Evolutionary conservation across 768 basidiomycete species (phyloP).

Genomic region (Macrolepiota dolichaula): DNA sequence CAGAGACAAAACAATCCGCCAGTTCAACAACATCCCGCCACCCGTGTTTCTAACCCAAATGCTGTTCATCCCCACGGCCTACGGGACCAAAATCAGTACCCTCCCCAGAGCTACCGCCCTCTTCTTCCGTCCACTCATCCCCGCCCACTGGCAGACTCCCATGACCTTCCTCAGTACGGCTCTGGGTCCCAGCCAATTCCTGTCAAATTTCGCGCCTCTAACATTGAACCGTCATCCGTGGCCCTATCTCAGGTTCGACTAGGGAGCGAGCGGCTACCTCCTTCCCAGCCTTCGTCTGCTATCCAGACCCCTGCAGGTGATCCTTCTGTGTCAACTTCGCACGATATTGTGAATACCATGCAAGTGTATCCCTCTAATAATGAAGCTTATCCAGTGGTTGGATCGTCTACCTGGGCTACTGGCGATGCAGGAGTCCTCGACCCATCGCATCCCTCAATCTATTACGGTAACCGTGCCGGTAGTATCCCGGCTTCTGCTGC

Average conservation of each 20-base stretch:
- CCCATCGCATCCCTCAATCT: constrained; percentile 1
- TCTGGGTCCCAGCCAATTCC: neutral
- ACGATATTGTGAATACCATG: neutral
- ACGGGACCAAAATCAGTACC: constrained; percentile 1
- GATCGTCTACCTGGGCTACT: neutral
- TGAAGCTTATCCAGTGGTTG: neutral
- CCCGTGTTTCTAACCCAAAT: neutral
- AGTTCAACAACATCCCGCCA: constrained; percentile 12
- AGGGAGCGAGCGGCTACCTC: neutral
- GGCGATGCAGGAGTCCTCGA: neutral
- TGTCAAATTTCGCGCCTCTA: neutral
- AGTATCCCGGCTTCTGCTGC: neutral
- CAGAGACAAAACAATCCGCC: constrained; percentile 18
- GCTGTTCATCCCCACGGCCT: neutral
- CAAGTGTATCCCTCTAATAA: neutral
- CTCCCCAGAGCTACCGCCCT: neutral
- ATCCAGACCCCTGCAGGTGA: neutral
- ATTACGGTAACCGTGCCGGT: neutral
- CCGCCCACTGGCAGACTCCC: neutral
- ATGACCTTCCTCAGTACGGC: neutral
- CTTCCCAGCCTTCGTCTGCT: neutral
- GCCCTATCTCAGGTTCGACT: neutral
- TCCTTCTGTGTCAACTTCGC: neutral
- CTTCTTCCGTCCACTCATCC: constrained; percentile 3
- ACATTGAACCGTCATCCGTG: neutral